phyloP scores from a whole-genome alignment of 1,284 basidiomycete genomes.

The Cutaneotrichosporon sp. region DNA sequence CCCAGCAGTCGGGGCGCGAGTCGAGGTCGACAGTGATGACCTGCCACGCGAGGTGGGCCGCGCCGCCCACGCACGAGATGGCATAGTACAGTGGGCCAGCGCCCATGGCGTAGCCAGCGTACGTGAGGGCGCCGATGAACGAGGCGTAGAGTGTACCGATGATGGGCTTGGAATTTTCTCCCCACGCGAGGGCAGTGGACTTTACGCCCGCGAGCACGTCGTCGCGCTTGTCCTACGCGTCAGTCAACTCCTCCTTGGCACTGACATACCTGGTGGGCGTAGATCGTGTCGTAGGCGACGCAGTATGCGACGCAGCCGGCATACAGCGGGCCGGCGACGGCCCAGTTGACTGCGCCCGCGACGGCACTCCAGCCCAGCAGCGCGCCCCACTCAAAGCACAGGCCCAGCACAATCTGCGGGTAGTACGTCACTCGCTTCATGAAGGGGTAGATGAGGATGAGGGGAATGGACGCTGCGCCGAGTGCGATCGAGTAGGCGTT shows the following conservation, averaged over 20 bases:
- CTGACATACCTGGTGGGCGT: slow-evolving; percentile 80
- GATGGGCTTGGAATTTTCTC: slow-evolving; percentile 70
- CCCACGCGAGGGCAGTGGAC: slow-evolving; percentile 87
- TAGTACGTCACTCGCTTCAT: slow-evolving; percentile 98
- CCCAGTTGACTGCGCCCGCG: slow-evolving; percentile 74
- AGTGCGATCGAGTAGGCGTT: slow-evolving; percentile 94
- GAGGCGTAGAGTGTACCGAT: slow-evolving; percentile 68
- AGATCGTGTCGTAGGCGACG: slow-evolving; percentile 94
- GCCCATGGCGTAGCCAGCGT: slow-evolving; percentile 71
- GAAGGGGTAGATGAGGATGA: slow-evolving; percentile 86
- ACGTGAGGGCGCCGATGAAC: slow-evolving; percentile 68
- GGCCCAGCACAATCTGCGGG: slow-evolving; percentile 88
- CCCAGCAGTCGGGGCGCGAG: slow-evolving; percentile 78
- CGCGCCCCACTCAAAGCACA: slow-evolving; percentile 97
- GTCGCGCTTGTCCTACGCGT: slow-evolving; percentile 77
- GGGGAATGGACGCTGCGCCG: slow-evolving; percentile 79
- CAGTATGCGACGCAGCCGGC: slow-evolving; percentile 88
- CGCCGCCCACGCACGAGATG: slow-evolving; percentile 66
- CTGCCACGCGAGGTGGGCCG: slow-evolving; percentile 74
- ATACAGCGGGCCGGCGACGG: slow-evolving; percentile 79
- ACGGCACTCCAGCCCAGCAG: slow-evolving; percentile 95
- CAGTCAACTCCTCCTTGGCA: not conserved
- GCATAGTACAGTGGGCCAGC: slow-evolving; percentile 72
- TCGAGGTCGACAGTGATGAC: slow-evolving; percentile 75
- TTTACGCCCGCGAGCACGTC: slow-evolving; percentile 85